A percentile compares a stretch with the other conserved stretches of the same genome.
Conservation (phyloP, 1,284 basidiomycete species). For the Cryptococcus sp. region DNA sequence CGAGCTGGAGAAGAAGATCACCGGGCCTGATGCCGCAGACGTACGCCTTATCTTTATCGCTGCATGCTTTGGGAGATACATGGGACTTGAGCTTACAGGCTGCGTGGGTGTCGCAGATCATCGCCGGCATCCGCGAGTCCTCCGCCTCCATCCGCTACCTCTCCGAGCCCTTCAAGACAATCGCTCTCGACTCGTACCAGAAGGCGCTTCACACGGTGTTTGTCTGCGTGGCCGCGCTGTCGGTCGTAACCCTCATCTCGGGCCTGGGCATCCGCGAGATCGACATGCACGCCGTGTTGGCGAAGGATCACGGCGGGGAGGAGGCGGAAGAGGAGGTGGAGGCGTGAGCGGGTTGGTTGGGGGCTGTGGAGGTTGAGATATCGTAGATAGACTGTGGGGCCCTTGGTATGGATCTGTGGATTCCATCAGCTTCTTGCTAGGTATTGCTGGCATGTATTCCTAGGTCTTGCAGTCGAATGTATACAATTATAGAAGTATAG, state of each 20-base stretch:
- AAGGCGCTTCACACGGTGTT: slow-evolving; percentile 81
- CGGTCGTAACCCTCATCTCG: slow-evolving; percentile 30
- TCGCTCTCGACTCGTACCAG: slow-evolving; percentile 78
- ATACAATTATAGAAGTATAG: no score
- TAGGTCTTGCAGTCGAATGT: no score
- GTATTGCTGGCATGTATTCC: no score
- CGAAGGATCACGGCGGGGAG: not conserved
- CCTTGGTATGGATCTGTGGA: no score
- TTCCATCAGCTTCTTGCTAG: no score
- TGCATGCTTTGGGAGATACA: no score
- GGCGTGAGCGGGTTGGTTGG: not conserved
- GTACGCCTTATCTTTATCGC: no score
- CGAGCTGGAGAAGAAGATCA: slow-evolving; percentile 67
- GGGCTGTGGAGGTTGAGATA: not conserved
- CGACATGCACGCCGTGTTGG: slow-evolving; percentile 22
- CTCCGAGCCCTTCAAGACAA: slow-evolving; percentile 58
- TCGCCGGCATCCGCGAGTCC: slow-evolving; percentile 64
- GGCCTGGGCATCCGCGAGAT: slow-evolving; percentile 39
- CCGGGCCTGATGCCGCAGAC: slow-evolving; percentile 66
- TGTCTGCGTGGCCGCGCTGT: slow-evolving; percentile 61
- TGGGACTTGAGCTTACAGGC: not conserved
- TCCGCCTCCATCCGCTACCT: slow-evolving; percentile 73
- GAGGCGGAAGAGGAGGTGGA: slow-evolving; percentile 5
- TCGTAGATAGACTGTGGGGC: no score
- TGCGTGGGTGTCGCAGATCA: slow-evolving; percentile 41